Percentiles rank a stretch among this genome's conserved stretches.
phyloP scores from a whole-genome alignment of 257 asterid species.

The Schizonepeta tenuifolia region DNA sequence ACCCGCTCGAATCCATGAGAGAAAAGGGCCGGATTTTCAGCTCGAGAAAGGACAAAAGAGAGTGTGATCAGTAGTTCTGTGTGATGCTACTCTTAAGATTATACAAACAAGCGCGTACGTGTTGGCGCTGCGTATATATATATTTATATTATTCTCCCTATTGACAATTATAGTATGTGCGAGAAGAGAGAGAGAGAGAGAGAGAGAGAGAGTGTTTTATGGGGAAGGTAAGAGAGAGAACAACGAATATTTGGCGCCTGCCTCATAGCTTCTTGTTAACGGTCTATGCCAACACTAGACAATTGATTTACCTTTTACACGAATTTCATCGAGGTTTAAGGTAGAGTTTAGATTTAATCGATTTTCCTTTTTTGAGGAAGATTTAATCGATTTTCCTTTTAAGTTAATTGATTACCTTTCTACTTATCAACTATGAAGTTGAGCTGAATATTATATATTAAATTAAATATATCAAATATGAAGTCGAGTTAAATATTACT shows the following conservation, averaged over 20 bases:
- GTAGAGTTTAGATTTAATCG: neutral
- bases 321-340: neutral
- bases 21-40: slow-evolving; percentile 26
- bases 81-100: slow-evolving; percentile 29
- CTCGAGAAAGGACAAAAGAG: slow-evolving; percentile 34
- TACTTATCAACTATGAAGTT: no score
- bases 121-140: slow-evolving; percentile 21
- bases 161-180: slow-evolving; percentile 35
- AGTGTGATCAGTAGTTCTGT: slow-evolving; percentile 31
- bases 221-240: slow-evolving; percentile 40
- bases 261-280: slow-evolving; percentile 47
- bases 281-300: slow-evolving; percentile 26
- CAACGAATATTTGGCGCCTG: slow-evolving; percentile 59
- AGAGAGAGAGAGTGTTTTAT: slow-evolving; percentile 25
- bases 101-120: slow-evolving; percentile 21
- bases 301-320: neutral
- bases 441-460: no score
- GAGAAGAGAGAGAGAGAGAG: slow-evolving; percentile 15
- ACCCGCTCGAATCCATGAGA: slow-evolving; percentile 65
- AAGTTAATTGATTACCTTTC: no score
- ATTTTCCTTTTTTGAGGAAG: no score
- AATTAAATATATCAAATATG: no score
- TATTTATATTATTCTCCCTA: slow-evolving; percentile 3
- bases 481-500: no score
- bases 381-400: neutral